Base-by-base conservation (phyloP, 805 yeast species). In the Lachancea thermotolerans region DNA sequence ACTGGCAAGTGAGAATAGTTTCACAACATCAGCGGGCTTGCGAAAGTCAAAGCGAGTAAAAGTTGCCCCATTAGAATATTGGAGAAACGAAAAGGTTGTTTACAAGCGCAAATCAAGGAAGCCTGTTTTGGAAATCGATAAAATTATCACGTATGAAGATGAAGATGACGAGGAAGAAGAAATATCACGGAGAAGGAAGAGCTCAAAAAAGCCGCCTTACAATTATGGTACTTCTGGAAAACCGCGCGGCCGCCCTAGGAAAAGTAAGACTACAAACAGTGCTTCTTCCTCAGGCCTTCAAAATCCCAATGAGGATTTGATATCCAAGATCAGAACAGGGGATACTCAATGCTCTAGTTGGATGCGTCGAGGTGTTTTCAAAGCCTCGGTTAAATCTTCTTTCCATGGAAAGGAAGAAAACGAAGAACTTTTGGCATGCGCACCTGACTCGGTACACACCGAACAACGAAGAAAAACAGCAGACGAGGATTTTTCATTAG, bases 51-150 rank as follows among this genome's bases (percentile, higher is more conserved):
- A 73, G 29, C 71, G 96, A 55, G 75, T 78, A 0, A 75, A 77
- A 49, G 73, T 84, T 6, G 76, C 81, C 3, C 91, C 95, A 0
- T 66, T 88, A 50, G 90, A 87, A 2, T 85, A 74, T 59, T 88
- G 96, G 96, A 77, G 85, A 59, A 85, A 85, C 56, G 96, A 88
- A 63, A 70, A 79, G 48, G 75, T 84, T 28, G 75, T 85, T 2
- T 88, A 84, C 56, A 68, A 72, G 35, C 66, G 69, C 40, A 57
- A 52, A 14, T 49, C 59, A 4, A 52, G 53, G n/a, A 64, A 63
- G 15, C 70, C 76, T 7, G 73, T 81, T 7, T 79, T 79, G 42
- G 77, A 77, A 36, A 73, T 83, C 21, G 73, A 75, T 44, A 78
- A 75, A 50, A 79, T 84, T 32, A 71, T 80, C 8, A 81, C 79